Base-by-base conservation (phyloP, 2,329 filamentous ascomycete species). In the Xylariaceae sp. region DNA sequence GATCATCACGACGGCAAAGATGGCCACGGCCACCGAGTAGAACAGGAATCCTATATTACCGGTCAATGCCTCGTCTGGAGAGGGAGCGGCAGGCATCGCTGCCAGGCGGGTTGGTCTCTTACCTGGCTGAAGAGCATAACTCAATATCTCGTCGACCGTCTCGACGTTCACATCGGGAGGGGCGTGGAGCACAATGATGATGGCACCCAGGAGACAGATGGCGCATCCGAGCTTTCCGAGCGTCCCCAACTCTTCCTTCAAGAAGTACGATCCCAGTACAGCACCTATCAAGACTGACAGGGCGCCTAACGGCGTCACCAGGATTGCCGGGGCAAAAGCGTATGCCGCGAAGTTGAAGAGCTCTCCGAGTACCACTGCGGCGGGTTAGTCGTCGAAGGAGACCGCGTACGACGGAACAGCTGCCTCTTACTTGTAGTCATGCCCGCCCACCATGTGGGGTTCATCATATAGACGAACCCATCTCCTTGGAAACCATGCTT, bases 301-400 rank as follows among this genome's bases (percentile, higher is more conserved):
- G 40, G 92, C 92, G 46, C 92, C 92, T 16, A 98, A 71, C 17
- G 92, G 92, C 4, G 92, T 98, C 28, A 98, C 92, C 37, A 98
- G 75, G 64, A 98, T 98, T n/a, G 92, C 94, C 28, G 92, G 92
- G 50, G 92, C 92, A 66, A 97, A 98, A 6, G 92, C 92, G 62
- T 98, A 98, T 46, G 92, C 92, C 35, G 89, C 89, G 61, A 98
- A 98, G 65, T 98, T 98, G 67, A 88, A 94, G 42, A 96, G 71
- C 67, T 98, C 92, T 59, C 92, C 92, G 31, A 94, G 67, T 44
- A 88, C 85, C 78, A 98, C 88, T 94, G 55, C 14, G 13, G 26
- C 30, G 12, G 9, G 9, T 48, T 33, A 48, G 43, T 28, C 26
- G 34, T 21, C 3, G 11, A 9, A 15, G 21, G 7, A 6, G 21